A percentile compares a stretch with the other conserved stretches of the same genome.
Conservation (phyloP, 140 eudicot species). For the Cichorium intybus region DNA sequence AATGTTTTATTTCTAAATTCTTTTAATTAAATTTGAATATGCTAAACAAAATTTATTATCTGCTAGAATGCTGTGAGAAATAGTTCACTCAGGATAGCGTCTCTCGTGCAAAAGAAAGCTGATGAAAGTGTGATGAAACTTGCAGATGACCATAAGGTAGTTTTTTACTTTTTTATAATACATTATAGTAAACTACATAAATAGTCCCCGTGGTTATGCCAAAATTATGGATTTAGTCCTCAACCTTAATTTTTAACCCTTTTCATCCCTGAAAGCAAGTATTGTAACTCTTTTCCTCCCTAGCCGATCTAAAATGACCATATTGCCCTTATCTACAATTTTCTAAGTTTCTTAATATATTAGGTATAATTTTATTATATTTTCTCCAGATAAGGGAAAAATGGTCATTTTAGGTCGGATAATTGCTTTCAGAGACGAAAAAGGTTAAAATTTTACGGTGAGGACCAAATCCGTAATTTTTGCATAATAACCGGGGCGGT, state of each 20-base stretch:
- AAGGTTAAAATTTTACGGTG: neutral
- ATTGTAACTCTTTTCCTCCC: neutral
- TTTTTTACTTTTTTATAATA: neutral
- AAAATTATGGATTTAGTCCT: neutral
- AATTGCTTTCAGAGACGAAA: neutral
- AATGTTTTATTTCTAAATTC: neutral
- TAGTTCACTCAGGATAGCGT: constrained; percentile 55
- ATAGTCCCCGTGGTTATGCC: neutral
- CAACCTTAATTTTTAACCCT: neutral
- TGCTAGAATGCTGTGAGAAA: constrained; percentile 34
- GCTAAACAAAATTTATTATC: neutral
- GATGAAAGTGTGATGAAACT: constrained; percentile 28
- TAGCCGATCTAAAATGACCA: neutral
- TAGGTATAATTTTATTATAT: too few relatives aligned
- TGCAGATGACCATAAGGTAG: constrained; percentile 31
- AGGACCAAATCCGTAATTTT: neutral
- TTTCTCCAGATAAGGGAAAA: neutral
- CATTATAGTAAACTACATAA: neutral
- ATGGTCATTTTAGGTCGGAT: neutral
- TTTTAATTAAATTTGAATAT: neutral
- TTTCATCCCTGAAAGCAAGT: neutral
- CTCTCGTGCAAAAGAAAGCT: constrained; percentile 31
- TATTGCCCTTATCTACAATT: neutral
- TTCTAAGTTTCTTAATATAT: too few relatives aligned
- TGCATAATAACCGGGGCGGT: neutral